Evolutionary conservation across 2,329 filamentous ascomycete species (phyloP), one percentile per base, ranked within the genome.

Genomic region (Aspergillus sp.): DNA sequence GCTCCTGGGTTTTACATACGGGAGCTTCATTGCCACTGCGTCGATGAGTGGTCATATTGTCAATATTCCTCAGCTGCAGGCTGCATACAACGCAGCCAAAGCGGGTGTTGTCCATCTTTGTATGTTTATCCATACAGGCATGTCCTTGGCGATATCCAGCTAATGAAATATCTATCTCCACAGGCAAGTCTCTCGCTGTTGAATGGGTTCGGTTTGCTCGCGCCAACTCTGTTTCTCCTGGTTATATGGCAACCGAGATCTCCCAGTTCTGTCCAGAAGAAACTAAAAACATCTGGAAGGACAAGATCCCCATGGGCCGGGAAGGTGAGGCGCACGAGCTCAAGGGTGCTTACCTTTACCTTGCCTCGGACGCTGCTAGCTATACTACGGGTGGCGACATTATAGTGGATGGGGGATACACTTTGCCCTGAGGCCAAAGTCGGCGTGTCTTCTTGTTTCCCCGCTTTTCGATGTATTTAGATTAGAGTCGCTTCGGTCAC

Each of bases 11-110:
- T 82, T 72, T 52, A 66, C 63, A 2, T 66, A 71, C 15, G 82
- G 82, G 14, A 81, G 76, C 54, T 85, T 89, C 57, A 76, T 89
- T 44, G 79, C 79, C 15, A 89, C 84, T 5, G 79, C 83, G 1
- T 82, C 76, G 36, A 88, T 89, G 74, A 81, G 75, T 45, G 83
- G 78, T 3, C 81, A 82, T 52, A 80, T 88, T 47, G 80, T 78
- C 54, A 88, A 86, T 53, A 71, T 84, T 36, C 83, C 82, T 4
- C 82, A 86, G 62, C 53, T 78, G 44, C 82, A 88, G 62, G 69
- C 78, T 4, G 74, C 78, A 6, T 86, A 86, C 55, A 86, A 85
- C 53, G 76, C 75, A 12, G 76, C 77, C 42, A 86, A 85, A 61
- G 75, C 79, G 1, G 81, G 71, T 17, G 56, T 69, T 10, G 61